Conservation (phyloP, 2,329 filamentous ascomycete species). For the Penicillium sp. region DNA sequence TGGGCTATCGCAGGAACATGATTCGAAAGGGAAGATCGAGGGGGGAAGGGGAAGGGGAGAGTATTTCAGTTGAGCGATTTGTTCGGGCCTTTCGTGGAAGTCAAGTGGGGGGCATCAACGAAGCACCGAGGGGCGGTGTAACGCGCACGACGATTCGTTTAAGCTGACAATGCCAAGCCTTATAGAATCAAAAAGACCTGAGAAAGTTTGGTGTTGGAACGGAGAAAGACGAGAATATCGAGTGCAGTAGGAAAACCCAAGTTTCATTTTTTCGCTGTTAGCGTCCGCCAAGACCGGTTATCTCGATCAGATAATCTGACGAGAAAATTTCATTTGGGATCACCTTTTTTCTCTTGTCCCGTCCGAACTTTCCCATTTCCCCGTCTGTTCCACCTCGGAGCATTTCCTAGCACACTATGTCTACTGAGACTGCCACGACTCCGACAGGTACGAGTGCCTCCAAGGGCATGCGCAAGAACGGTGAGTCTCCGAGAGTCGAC, state of each 20-base stretch:
- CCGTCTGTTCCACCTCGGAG: not conserved
- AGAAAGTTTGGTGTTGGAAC: not conserved
- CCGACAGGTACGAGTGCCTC: constrained; percentile 24
- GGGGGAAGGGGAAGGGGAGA: constrained; percentile 4
- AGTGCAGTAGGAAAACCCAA: constrained; percentile 14
- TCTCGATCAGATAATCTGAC: constrained; percentile 38
- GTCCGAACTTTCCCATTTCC: not conserved
- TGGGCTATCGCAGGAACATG: constrained; percentile 22
- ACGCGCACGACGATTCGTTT: constrained; percentile 3
- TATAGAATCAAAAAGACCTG: constrained; percentile 7
- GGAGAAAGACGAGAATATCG: constrained; percentile 7
- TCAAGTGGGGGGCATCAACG: not conserved
- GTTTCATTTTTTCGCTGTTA: constrained; percentile 10
- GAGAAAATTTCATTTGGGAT: constrained; percentile 16
- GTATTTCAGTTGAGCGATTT: constrained; percentile 21
- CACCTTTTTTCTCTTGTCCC: not conserved
- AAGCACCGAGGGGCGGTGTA: not conserved
- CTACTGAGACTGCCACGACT: constrained; percentile 20
- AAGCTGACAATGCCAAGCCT: constrained; percentile 8
- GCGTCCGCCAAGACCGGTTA: constrained; percentile 37
- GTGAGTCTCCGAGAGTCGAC: constrained; percentile 45
- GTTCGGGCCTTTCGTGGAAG: constrained; percentile 3
- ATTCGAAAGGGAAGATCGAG: constrained; percentile 3
- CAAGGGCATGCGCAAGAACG: constrained; percentile 77
- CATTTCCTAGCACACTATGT: not conserved